phyloP scores from a whole-genome alignment of 2,329 filamentous ascomycete species.

The Dendrostoma leiphaemia region DNA sequence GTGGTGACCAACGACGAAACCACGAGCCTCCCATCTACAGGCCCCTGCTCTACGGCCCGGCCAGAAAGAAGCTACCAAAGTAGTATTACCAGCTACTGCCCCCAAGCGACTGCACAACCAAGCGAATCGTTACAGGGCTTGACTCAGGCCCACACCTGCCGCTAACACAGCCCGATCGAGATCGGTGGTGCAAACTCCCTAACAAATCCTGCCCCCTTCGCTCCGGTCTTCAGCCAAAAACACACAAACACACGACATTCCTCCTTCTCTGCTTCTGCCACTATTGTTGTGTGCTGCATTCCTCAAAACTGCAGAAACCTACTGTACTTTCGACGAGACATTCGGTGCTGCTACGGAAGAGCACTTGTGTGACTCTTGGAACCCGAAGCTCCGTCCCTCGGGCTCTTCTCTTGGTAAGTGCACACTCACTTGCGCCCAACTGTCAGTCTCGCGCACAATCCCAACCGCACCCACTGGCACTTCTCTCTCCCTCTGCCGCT shows the following conservation, averaged over 20 bases:
- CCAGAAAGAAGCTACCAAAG: too few relatives aligned
- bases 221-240: not conserved
- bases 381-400: not conserved
- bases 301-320: too few relatives aligned
- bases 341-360: not conserved
- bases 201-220: not conserved
- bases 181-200: not conserved
- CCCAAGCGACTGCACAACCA: not conserved
- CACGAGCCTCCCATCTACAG: not conserved
- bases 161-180: not conserved
- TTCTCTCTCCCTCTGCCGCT: not conserved
- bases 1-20: too few relatives aligned
- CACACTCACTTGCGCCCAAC: not conserved
- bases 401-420: not conserved
- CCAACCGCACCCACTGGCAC: too few relatives aligned
- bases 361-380: not conserved
- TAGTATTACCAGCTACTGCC: constrained; percentile 7
- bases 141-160: constrained; percentile 7
- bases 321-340: too few relatives aligned
- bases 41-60: too few relatives aligned
- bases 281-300: not conserved
- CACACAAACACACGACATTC: too few relatives aligned
- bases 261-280: not conserved
- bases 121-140: constrained; percentile 6
- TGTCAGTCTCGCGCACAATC: too few relatives aligned